Evolutionary conservation across 192 early-diverging fungal species (phyloP).

Genomic region (Chytriomyces sp.): DNA sequence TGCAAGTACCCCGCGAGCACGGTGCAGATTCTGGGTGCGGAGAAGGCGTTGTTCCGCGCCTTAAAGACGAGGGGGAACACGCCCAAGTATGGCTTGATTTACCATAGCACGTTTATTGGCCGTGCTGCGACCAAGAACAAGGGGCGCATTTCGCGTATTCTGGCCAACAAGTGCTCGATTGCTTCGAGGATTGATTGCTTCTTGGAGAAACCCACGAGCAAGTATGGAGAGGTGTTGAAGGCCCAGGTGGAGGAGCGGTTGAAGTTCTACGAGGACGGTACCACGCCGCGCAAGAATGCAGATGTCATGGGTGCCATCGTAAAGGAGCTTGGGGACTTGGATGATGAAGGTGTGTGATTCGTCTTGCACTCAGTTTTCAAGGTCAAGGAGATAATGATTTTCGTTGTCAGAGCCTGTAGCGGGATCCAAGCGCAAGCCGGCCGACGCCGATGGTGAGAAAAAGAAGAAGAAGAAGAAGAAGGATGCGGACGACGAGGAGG

Average conservation of each 20-base stretch:
- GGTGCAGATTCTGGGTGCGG: conserved; percentile 98
- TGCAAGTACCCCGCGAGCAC: conserved; percentile 98
- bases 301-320: conserved; percentile 80
- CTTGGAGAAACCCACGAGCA: conserved; percentile 78
- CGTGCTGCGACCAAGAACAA: conserved; percentile 98
- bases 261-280: conserved; percentile 90
- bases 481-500: conserved; percentile 64
- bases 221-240: conserved; percentile 90
- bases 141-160: conserved; percentile 94
- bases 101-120: conserved; percentile 97
- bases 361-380: neutral
- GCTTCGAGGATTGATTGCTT: conserved; percentile 97
- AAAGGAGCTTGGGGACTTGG: conserved; percentile 64
- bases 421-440: conserved; percentile 20
- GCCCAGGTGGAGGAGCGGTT: conserved; percentile 96
- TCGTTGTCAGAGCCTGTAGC: neutral
- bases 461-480: conserved; percentile 40
- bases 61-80: conserved; percentile 98
- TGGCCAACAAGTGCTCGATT: conserved; percentile 98
- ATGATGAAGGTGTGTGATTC: conserved; percentile 34
- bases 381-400: neutral
- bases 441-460: conserved; percentile 38
- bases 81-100: conserved; percentile 99
- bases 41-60: conserved; percentile 99
- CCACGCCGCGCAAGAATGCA: conserved; percentile 84